Percentiles rank a stretch among this genome's conserved stretches.
phyloP scores from a whole-genome alignment of 2,329 filamentous ascomycete genomes.

The Trichothecium roseum region DNA sequence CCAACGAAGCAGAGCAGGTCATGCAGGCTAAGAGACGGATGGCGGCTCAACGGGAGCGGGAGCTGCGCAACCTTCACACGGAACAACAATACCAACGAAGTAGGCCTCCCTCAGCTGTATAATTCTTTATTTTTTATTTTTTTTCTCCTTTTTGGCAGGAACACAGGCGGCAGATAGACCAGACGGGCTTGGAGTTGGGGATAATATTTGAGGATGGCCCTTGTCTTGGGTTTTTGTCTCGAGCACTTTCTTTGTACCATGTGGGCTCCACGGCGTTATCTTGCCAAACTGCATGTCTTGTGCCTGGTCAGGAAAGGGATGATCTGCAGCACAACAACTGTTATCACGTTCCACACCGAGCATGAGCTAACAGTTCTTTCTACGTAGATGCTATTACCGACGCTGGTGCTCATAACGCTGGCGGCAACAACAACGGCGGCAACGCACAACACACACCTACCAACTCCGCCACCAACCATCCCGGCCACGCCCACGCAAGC shows the following conservation, averaged over 20 bases:
- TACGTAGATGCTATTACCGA: conserved; percentile 42
- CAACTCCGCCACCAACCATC: conserved; percentile 5
- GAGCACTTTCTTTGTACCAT: no score
- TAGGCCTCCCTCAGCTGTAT: conserved; percentile 74
- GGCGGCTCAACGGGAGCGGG: conserved; percentile 96
- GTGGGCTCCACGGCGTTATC: no score
- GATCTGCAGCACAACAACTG: no score
- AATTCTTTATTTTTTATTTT: conserved; percentile 35
- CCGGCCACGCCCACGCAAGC: conserved; percentile 26
- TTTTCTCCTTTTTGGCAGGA: conserved; percentile 21
- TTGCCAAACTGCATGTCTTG: no score
- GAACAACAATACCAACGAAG: conserved; percentile 99
- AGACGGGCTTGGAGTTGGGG: conserved; percentile 1
- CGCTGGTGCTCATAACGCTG: conserved; percentile 14
- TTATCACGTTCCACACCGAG: conserved; percentile 8
- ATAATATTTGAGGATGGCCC: not conserved
- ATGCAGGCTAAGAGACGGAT: conserved; percentile 98
- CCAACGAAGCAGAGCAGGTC: conserved; percentile 91
- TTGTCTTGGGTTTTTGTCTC: not conserved
- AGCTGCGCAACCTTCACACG: conserved; percentile 98
- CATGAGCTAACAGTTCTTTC: conserved; percentile 25
- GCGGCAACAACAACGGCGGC: conserved; percentile 12
- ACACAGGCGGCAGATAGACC: conserved; percentile 26
- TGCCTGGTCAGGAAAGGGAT: no score
- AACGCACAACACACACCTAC: conserved; percentile 2